phyloP scores from a whole-genome alignment of 2,329 filamentous ascomycete species.

The Sclerotinia sclerotiorum region DNA sequence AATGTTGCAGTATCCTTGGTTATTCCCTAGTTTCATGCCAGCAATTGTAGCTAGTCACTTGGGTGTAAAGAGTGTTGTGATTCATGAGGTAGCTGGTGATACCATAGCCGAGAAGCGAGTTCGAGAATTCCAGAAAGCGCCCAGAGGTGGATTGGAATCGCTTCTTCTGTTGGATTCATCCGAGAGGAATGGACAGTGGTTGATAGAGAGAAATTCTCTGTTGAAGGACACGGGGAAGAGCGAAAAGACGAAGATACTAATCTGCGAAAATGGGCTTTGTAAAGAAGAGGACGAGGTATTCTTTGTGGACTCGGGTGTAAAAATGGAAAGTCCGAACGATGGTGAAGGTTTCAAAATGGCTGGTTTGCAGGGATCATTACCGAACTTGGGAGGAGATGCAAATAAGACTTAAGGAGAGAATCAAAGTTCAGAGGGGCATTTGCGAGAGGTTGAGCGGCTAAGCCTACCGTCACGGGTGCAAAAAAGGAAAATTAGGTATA shows the following conservation, averaged over 20 bases:
- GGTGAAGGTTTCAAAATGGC: neutral
- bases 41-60: constrained; percentile 70
- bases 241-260: constrained; percentile 45
- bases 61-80: constrained; percentile 61
- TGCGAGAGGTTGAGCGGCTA: neutral
- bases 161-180: constrained; percentile 33
- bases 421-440: neutral
- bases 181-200: constrained; percentile 43
- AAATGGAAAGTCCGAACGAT: neutral
- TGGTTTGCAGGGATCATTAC: constrained; percentile 3
- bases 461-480: neutral
- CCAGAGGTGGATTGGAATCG: constrained; percentile 35
- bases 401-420: neutral
- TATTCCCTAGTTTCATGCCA: constrained; percentile 79
- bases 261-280: constrained; percentile 50
- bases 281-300: constrained; percentile 41
- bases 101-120: constrained; percentile 35
- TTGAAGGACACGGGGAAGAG: constrained; percentile 40
- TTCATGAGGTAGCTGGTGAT: constrained; percentile 40
- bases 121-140: constrained; percentile 39
- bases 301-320: constrained; percentile 18
- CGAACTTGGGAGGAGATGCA: neutral
- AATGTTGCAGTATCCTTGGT: constrained; percentile 87
- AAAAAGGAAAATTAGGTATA: neutral
- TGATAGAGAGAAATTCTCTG: constrained; percentile 51